Conservation (phyloP, 371 early-diverging fungal genomes). For the Lichtheimia hyalospora region DNA sequence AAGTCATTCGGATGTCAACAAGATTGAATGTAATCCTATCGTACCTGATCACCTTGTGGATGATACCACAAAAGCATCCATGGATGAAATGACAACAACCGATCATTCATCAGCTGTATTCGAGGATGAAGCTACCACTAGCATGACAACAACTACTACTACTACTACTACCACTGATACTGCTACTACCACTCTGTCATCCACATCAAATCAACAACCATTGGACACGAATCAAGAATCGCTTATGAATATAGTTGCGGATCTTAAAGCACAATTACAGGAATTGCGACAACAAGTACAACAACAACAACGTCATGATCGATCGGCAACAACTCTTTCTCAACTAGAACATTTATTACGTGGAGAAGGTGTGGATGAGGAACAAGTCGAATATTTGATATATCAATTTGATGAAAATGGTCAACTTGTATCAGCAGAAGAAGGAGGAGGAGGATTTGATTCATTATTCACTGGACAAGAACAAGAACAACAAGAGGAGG, state of each 20-base stretch:
- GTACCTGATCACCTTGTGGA: constrained; percentile 48
- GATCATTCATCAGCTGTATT: background rate
- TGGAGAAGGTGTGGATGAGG: constrained; percentile 2
- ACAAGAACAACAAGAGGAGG: constrained; percentile 19
- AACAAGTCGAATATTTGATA: background rate
- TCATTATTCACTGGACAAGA: constrained; percentile 8
- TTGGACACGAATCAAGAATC: constrained; percentile 4
- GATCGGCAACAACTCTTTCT: constrained; percentile 3
- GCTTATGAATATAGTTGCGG: background rate
- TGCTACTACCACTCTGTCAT: background rate
- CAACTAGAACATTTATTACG: background rate
- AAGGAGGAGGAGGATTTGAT: background rate
- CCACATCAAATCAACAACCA: background rate
- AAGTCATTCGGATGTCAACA: constrained; percentile 40
- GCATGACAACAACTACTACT: background rate
- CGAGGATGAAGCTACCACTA: constrained; percentile 4
- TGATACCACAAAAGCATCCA: background rate
- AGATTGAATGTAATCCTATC: constrained; percentile 62
- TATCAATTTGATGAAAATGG: constrained; percentile 2
- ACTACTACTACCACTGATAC: no score
- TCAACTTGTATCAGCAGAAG: constrained; percentile 1
- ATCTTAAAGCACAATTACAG: constrained; percentile 2
- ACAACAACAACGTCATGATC: background rate
- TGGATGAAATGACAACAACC: background rate
- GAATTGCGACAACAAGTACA: background rate